Evolutionary conservation across 208 protist species (phyloP).

Genomic region (Endotrypanum monterogeii): DNA sequence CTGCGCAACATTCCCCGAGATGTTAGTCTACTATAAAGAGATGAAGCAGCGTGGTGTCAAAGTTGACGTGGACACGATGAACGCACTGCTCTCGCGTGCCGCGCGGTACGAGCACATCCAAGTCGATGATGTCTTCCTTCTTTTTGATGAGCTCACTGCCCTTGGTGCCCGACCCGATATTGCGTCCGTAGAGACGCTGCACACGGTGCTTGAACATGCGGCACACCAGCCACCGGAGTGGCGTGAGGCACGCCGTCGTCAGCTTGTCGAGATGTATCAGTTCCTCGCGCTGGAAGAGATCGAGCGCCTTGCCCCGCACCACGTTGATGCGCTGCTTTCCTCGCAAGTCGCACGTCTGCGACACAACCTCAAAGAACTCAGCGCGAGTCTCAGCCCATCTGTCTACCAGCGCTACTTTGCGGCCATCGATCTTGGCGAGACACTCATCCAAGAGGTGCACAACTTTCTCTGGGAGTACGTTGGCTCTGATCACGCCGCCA

Average conservation of each 20-base stretch:
- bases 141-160: conserved; percentile 80
- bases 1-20: conserved; percentile 81
- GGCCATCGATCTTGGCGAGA: conserved; percentile 43
- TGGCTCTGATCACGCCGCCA: conserved; percentile 61
- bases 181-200: conserved; percentile 76
- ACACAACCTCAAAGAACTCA: conserved; percentile 63
- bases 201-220: conserved; percentile 87
- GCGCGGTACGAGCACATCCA: conserved; percentile 84
- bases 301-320: conserved; percentile 55
- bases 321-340: conserved; percentile 59
- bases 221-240: conserved; percentile 69
- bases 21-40: conserved; percentile 88
- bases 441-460: conserved; percentile 71
- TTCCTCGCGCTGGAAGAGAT: conserved; percentile 73
- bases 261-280: conserved; percentile 87
- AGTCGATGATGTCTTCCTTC: conserved; percentile 81
- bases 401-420: conserved; percentile 78
- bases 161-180: conserved; percentile 82
- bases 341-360: conserved; percentile 70
- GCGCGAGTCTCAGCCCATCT: conserved; percentile 58
- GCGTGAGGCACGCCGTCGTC: conserved; percentile 78
- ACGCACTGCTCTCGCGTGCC: conserved; percentile 80
- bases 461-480: conserved; percentile 90
- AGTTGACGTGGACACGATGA: conserved; percentile 90
- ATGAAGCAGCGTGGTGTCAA: conserved; percentile 91